Conservation (phyloP, 2,329 filamentous ascomycete species). For the Fusarium kyushuense region DNA sequence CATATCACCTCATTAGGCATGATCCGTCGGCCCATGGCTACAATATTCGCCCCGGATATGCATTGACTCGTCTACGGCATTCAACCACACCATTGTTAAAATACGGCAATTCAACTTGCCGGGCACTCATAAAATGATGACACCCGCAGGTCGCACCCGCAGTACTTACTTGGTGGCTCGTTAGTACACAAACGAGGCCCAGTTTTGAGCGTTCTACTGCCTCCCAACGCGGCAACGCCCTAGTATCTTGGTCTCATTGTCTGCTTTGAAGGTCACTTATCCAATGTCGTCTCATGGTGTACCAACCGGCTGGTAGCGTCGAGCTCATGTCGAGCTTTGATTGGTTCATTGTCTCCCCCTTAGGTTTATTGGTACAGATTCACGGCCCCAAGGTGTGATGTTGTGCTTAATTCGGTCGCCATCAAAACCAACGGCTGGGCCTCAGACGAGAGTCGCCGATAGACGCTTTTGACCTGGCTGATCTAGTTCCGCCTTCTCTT, state of each 20-base stretch:
- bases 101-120: constrained; percentile 28
- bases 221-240: not conserved
- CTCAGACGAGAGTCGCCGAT: constrained; percentile 15
- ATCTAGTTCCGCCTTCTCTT: constrained; percentile 8
- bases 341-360: constrained; percentile 23
- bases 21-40: constrained; percentile 23
- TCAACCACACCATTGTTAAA: constrained; percentile 40
- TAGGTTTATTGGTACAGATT: constrained; percentile 27
- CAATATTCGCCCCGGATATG: constrained; percentile 37
- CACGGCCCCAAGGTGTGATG: constrained; percentile 20
- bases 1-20: constrained; percentile 31
- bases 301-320: constrained; percentile 32
- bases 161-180: constrained; percentile 12
- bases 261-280: constrained; percentile 7
- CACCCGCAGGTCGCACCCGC: constrained; percentile 20
- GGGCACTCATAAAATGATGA: constrained; percentile 18
- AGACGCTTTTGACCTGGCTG: constrained; percentile 14
- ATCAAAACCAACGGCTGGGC: constrained; percentile 26
- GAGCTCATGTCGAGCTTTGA: constrained; percentile 2
- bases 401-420: constrained; percentile 31
- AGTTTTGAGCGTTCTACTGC: constrained; percentile 3
- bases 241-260: constrained; percentile 11
- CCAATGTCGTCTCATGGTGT: constrained; percentile 27
- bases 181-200: constrained; percentile 11
- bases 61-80: constrained; percentile 28